These are phyloP conservation scores for Coffea eugenioides DNA, from an alignment of 257 asterid species.

Conservation along the genomic window DNA sequence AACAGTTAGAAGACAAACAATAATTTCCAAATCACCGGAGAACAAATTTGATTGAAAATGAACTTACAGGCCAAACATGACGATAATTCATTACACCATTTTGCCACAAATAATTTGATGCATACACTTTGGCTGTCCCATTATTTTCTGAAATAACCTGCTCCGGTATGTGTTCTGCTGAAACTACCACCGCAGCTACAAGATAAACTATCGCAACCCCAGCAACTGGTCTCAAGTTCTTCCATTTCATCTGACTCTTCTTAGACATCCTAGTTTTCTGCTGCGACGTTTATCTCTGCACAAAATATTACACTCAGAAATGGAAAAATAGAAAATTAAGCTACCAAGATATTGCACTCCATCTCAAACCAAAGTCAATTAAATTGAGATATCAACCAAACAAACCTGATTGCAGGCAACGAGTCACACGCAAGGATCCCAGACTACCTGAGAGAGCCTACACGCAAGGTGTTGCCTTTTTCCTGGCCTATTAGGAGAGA, in stretches of 20 bases:
- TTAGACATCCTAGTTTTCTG: constrained; percentile 8
- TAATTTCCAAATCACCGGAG: not conserved
- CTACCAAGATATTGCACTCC: not conserved
- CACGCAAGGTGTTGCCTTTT: not conserved
- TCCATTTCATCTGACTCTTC: not conserved
- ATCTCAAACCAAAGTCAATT: not conserved
- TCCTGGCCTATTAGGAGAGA: not conserved
- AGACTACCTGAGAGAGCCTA: too few relatives aligned
- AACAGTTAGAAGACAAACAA: not conserved
- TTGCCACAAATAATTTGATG: constrained; percentile 43
- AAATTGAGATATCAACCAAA: not conserved
- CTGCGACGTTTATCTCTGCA: not conserved
- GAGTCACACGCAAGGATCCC: not conserved
- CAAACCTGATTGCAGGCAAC: not conserved
- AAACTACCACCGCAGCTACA: constrained; percentile 1
- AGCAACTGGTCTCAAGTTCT: not conserved
- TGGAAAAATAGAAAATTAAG: too few relatives aligned
- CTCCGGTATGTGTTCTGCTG: constrained; percentile 6
- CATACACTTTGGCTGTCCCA: not conserved
- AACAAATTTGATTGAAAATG: not conserved
- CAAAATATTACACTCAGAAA: not conserved
- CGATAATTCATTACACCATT: constrained; percentile 58
- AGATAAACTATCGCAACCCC: not conserved
- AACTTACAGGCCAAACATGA: constrained; percentile 94
- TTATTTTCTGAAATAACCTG: constrained; percentile 1